phyloP scores from a whole-genome alignment of 495 filamentous ascomycete genomes.

The Paragyromitra xinjiangensis region DNA sequence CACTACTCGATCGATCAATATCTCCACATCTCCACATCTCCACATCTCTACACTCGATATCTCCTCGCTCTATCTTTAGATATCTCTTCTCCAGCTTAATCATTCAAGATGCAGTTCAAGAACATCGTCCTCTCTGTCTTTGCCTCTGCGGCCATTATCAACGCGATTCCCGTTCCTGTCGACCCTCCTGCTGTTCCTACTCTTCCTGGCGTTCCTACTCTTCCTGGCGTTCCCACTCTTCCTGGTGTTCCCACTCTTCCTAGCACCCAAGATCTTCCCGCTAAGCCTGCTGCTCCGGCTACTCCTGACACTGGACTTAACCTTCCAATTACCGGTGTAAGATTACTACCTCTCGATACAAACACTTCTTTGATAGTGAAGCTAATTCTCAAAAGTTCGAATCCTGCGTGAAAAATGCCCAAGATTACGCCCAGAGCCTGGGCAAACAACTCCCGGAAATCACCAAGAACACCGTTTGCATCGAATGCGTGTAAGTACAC shows the following conservation, averaged over 20 bases:
- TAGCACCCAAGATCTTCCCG: background rate
- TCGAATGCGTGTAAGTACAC: no score
- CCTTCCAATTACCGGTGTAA: background rate
- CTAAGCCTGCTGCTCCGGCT: background rate
- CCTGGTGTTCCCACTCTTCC: background rate
- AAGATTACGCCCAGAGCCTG: no score
- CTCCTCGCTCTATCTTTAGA: background rate
- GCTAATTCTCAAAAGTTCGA: no score
- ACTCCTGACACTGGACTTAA: background rate
- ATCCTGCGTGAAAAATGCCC: no score
- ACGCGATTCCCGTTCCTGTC: background rate
- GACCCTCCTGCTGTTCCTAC: background rate
- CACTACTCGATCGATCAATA: constrained; percentile 9
- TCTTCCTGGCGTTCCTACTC: background rate
- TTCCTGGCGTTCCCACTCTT: background rate
- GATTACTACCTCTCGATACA: no score
- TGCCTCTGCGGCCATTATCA: constrained; percentile 9
- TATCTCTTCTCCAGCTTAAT: background rate
- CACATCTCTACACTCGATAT: background rate
- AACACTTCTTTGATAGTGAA: no score
- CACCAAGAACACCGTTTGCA: no score
- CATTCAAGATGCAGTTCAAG: constrained; percentile 33
- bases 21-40: background rate
- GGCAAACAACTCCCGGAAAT: no score
- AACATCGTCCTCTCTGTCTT: constrained; percentile 32